phyloP scores from a whole-genome alignment of 148 eudicot species.

The Rhododendron ferrugineum region DNA sequence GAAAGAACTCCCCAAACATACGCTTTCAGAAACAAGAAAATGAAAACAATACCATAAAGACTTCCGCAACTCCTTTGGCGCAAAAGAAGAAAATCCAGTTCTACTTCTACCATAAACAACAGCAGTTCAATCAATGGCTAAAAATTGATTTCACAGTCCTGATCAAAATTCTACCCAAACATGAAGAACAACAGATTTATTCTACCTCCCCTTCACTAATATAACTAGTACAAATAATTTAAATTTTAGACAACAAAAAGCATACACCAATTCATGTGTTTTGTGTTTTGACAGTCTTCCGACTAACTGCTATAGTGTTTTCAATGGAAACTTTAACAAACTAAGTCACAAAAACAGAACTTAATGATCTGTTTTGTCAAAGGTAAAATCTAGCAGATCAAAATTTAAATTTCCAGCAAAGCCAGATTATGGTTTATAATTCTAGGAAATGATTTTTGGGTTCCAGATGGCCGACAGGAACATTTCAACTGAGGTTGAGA shows the following conservation, averaged over 20 bases:
- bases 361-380: neutral
- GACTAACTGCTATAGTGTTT: neutral
- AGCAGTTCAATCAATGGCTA: neutral
- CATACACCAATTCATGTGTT: neutral
- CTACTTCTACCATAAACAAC: neutral
- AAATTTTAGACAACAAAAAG: neutral
- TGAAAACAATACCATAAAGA: neutral
- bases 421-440: neutral
- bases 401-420: neutral
- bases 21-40: neutral
- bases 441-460: neutral
- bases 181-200: neutral
- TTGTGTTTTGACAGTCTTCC: neutral
- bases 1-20: neutral
- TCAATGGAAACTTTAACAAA: neutral
- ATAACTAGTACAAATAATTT: neutral
- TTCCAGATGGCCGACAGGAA: conserved; percentile 9
- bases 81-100: neutral
- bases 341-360: neutral
- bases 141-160: neutral
- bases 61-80: neutral
- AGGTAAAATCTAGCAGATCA: neutral
- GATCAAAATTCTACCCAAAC: neutral
- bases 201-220: neutral
- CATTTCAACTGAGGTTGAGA: neutral